Conservation (phyloP, 1,139 yeast genomes). For the Sugiyamaella paludigena region DNA sequence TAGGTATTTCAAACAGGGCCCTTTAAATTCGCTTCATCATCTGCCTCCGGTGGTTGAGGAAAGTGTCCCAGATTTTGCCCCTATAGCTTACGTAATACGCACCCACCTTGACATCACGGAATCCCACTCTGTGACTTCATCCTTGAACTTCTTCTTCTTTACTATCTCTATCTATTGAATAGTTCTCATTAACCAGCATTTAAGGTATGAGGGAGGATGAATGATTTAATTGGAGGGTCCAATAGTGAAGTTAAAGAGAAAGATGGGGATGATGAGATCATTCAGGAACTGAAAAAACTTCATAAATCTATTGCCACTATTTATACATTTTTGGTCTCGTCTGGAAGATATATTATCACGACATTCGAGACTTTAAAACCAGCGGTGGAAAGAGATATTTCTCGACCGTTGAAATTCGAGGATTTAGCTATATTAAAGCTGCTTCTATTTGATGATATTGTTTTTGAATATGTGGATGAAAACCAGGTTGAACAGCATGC, state of each 20-base stretch:
- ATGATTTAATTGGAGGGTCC: not conserved
- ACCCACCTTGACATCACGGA: no score
- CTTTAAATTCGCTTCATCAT: no score
- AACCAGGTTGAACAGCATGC: conserved; percentile 34
- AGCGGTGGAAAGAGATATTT: conserved; percentile 46
- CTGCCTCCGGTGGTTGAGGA: no score
- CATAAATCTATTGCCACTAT: conserved; percentile 40
- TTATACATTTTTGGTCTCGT: conserved; percentile 51
- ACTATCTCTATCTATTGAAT: no score
- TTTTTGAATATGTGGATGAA: conserved; percentile 60
- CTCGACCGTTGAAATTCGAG: conserved; percentile 28
- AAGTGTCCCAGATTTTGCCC: no score
- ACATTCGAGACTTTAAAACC: conserved; percentile 50
- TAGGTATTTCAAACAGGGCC: no score
- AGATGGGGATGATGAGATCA: not conserved
- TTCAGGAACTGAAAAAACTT: conserved; percentile 9
- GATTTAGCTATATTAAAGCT: conserved; percentile 65
- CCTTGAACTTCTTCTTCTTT: no score
- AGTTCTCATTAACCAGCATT: not conserved
- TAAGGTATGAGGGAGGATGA: conserved; percentile 1
- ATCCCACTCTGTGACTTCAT: no score
- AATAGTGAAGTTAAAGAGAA: no score
- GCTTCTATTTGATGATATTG: conserved; percentile 66
- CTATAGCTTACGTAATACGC: no score
- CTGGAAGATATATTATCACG: conserved; percentile 54